Evolutionary conservation across 164 flowering plant genomes (phyloP), one percentile per base, ranked within the genome.

Genomic region (Macadamia integrifolia): DNA sequence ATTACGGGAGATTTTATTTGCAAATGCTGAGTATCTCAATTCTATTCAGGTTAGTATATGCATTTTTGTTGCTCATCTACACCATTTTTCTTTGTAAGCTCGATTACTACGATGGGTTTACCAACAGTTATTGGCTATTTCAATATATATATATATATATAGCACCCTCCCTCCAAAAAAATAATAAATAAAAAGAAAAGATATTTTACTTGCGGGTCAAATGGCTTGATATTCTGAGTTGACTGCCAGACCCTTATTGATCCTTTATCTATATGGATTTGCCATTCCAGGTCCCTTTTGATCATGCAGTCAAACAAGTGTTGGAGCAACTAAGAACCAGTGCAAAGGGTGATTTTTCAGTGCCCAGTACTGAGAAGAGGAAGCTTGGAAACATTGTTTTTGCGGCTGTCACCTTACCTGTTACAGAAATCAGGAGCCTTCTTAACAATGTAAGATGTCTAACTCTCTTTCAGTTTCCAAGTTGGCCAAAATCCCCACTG

Each of bases 351-450:
- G 93, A 90, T 28, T 84, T 71, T 69, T 65, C 18, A 64, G 64
- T 80, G 2, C 91, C 97, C 11, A 78, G 71, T 60, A 76, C 80
- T 6, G 93, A 83, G 77, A 90, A 84, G 80, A 83, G 89, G 77
- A 85, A 81, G 72, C 71, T 85, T 65, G 96, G 97, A 9, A 72
- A 76, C 67, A 92, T 89, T 66, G 85, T 86, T 57, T 94, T 80
- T 80, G 96, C 98, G 60, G 99, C 97, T 56, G 83, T 90, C 71
- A 79, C 77, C 72, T 70, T 94, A 43, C 96, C 99, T 30, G 83
- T 83, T 58, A 60, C 79, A 64, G 87, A 94, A 64, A 80, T 94
- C 53, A 69, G 61, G 64, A 71, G 61, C 70, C 74, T 80, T 31
- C 80, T 94, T 55, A 57, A 77, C 8, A 74, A 74, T 64, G 97